A percentile compares a stretch with the other conserved stretches of the same genome.
phyloP scores from a whole-genome alignment of 2,329 filamentous ascomycete species.

The Xylaria sp. region DNA sequence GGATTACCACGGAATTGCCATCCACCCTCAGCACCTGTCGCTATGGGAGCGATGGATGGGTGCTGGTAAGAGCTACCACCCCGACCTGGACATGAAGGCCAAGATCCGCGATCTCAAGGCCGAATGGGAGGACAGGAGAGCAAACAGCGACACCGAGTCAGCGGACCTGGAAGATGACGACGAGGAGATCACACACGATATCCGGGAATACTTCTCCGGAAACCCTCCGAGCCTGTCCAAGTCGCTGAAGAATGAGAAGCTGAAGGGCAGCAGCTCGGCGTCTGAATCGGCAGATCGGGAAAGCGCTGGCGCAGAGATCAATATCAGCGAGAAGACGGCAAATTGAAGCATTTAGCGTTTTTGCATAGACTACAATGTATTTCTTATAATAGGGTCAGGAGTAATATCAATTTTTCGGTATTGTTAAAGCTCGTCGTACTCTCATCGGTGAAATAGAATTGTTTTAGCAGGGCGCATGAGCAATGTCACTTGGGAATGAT shows the following conservation, averaged over 20 bases:
- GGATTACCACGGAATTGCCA: constrained; percentile 93
- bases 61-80: constrained; percentile 83
- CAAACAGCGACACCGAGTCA: constrained; percentile 60
- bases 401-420: background rate
- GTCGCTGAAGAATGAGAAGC: constrained; percentile 44
- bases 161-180: constrained; percentile 55
- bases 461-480: background rate
- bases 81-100: constrained; percentile 82
- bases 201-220: constrained; percentile 64
- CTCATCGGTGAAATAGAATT: background rate
- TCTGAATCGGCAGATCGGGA: constrained; percentile 22
- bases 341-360: constrained; percentile 10
- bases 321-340: constrained; percentile 25
- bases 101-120: constrained; percentile 84
- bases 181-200: constrained; percentile 64
- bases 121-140: constrained; percentile 67
- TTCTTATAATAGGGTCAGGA: background rate
- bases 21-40: constrained; percentile 89
- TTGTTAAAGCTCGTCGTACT: background rate
- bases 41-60: constrained; percentile 87
- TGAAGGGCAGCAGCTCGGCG: constrained; percentile 29
- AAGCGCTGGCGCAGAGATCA: constrained; percentile 20
- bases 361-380: background rate
- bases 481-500: background rate
- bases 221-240: constrained; percentile 28